Evolutionary conservation across 2,329 filamentous ascomycete species (phyloP), one percentile per base, ranked within the genome.

Genomic region (Chaetomiaceae sp.): DNA sequence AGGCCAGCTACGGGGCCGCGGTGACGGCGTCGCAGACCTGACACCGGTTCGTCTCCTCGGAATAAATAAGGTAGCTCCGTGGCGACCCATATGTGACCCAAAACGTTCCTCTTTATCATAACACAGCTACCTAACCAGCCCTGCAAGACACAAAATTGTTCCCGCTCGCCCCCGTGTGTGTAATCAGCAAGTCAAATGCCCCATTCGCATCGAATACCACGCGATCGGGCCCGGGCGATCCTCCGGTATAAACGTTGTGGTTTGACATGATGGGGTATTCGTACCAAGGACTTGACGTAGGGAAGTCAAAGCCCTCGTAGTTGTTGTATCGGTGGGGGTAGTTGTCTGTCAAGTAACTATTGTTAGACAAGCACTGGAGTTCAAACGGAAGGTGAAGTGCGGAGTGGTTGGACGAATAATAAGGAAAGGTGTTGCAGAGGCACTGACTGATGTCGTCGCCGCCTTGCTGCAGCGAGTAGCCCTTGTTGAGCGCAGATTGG

Each of bases 141-240:
- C 30, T 25, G 62, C 83, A 86, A n/a, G 69, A 74, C 54, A 86
- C 80, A 68, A 87, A 87, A 65, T 77, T 69, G 63, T 85, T 79
- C 4, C 79, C 80, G 56, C 75, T 79, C 13, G 82, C 82, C 10
- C 84, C 83, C 16, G 78, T 84, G 63, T 87, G 84, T 1, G 84
- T 87, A 60, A 87, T 85, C 29, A 80, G 68, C 25, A 77, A 76
- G 34, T 83, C 82, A 44, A 78, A 74, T 32, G 71, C 54, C 36
- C 81, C 75, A n/a, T 69, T 56, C 0, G 61, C 69, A 63, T 82
- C 84, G 66, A 86, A 82, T 29, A 86, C 69, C 48, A 86, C 79
- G 34, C 83, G 77, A 65, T 86, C 82, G 6, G 83, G 68, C 29
- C 83, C 82, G 0, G 83, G 82, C 2, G 77, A 78, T 21, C 82